Conservation (phyloP, 352 stramenopile species). For the Globisporangium ultimum region DNA sequence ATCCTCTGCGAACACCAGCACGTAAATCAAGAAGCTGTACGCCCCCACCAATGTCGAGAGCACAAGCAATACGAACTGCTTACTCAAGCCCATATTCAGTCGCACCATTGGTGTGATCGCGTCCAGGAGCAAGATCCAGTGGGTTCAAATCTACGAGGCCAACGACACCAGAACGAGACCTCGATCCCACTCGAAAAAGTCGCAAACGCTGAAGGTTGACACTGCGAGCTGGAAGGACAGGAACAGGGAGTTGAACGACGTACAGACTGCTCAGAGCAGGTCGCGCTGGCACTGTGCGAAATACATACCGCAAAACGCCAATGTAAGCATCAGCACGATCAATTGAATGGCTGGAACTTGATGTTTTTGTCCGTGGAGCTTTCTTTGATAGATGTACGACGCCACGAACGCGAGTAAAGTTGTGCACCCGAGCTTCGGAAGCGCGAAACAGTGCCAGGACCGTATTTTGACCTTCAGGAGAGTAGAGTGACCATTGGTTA, state of each 20-base stretch:
- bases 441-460: not conserved
- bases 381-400: not conserved
- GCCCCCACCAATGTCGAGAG: not conserved
- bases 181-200: constrained; percentile 9
- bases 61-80: constrained; percentile 1
- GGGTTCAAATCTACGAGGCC: constrained; percentile 10
- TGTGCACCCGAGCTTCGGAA: not conserved
- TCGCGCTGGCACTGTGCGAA: constrained; percentile 6
- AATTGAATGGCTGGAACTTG: not conserved
- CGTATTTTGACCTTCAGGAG: not conserved
- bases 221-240: constrained; percentile 11
- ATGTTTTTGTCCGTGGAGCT: too few relatives aligned
- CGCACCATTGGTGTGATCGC: constrained; percentile 8
- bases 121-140: constrained; percentile 11
- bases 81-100: constrained; percentile 7
- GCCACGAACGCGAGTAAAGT: not conserved
- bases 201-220: constrained; percentile 4
- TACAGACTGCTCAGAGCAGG: constrained; percentile 2
- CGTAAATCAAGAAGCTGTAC: not conserved
- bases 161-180: not conserved
- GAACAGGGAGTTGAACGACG: constrained; percentile 16
- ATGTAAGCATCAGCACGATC: not conserved
- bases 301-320: not conserved
- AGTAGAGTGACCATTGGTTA: too few relatives aligned
- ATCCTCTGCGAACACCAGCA: constrained; percentile 2